Base-by-base conservation (phyloP, 2,329 filamentous ascomycete genomes). In the Ophiostoma pallidulum region DNA sequence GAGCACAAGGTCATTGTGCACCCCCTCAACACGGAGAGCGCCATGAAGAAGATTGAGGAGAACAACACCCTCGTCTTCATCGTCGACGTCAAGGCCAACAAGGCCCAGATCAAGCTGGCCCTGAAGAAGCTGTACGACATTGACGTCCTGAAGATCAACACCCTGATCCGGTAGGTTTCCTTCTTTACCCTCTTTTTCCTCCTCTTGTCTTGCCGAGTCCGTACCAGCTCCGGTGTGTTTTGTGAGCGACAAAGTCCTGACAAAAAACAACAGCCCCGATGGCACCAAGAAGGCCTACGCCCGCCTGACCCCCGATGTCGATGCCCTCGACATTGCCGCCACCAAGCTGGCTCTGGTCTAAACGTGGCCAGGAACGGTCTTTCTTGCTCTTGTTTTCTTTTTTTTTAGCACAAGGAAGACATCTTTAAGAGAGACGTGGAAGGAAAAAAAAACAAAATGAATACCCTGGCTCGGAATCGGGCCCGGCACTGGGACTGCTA, bases 21-120 rank as follows among this genome's bases (percentile, higher is more conserved):
- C 82, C 92, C 92, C 59, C 81, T 98, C 67, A 98, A 98, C 84
- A 98, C 92, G 53, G 92, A 98, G 85, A 92, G 85, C 66, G 92
- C 94, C 66, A 97, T 98, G 91, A 98, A 98, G 88, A 66, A 96
- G 86, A 96, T 98, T 63, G 92, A 98, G 80, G 92, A 98, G 85
- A 90, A 98, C 83, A 98, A 98, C 82, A 98, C 92, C 60, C 82
- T 98, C 45, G 88, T 94, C 68, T 96, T 96, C 80, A 94, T 95
- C 62, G 88, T 94, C 66, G 86, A 96, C 62, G 75, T 91, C 71
- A 94, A 94, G 84, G 83, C 91, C 71, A 98, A 98, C 84, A 98
- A 98, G 87, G 83, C 89, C 68, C 92, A 98, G 78, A 98, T 98
- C 77, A 96, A 96, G 82, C 78, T 82, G 64, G 86, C 91, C 56